Conservation (phyloP, 768 basidiomycete species). For the Lactarius vividus region DNA sequence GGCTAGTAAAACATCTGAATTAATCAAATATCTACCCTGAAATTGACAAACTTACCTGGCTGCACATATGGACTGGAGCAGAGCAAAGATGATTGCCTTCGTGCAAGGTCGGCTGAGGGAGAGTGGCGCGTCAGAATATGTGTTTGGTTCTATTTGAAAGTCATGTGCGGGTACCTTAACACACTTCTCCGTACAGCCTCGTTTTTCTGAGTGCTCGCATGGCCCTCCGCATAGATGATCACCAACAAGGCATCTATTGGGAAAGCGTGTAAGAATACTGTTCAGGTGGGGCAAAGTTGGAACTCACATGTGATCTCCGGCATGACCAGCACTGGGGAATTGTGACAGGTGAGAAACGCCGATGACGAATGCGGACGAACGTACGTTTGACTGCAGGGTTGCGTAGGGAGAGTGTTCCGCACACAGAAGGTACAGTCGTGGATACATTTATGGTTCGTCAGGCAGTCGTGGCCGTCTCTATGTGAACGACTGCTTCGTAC, state of each 20-base stretch:
- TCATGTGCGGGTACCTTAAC: slow-evolving; percentile 35
- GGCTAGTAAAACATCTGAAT: neutral
- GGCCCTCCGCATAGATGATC: slow-evolving; percentile 51
- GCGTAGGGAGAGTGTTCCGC: neutral
- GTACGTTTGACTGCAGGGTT: neutral
- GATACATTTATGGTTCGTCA: neutral
- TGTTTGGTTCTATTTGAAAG: slow-evolving; percentile 32
- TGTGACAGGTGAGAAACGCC: neutral
- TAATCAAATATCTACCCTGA: neutral
- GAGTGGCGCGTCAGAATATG: neutral
- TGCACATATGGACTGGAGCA: slow-evolving; percentile 53
- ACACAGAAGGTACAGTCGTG: neutral
- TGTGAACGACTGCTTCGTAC: neutral
- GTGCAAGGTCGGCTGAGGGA: neutral
- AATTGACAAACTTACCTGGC: slow-evolving; percentile 38
- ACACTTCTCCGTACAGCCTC: slow-evolving; percentile 42
- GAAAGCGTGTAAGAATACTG: neutral
- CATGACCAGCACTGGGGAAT: neutral
- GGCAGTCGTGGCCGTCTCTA: neutral
- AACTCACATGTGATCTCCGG: neutral
- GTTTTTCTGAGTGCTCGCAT: slow-evolving; percentile 45
- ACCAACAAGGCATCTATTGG: slow-evolving; percentile 42
- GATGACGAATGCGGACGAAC: neutral
- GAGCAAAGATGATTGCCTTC: slow-evolving; percentile 54
- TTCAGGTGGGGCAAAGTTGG: neutral